Base-by-base conservation (phyloP, 164 flowering plant genomes). In the Magnolia officinalis region DNA sequence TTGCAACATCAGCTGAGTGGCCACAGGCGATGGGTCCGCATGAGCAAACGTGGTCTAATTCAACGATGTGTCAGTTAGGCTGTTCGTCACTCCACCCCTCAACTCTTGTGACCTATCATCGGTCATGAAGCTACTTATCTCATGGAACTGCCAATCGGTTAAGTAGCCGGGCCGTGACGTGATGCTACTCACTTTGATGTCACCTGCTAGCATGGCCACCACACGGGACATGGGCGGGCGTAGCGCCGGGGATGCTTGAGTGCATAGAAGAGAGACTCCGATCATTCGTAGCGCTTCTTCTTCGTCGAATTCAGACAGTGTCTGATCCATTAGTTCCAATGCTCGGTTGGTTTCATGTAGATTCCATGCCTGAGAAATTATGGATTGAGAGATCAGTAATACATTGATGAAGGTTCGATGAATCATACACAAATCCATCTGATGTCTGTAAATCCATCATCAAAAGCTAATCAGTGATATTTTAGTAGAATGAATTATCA, bases 141-240 rank as follows among this genome's bases (percentile, higher is more conserved):
- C 90, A 29, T 77, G 80, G 23, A 80, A 84, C 61, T 83, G 76
- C 84, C 81, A 80, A 45, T 84, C 89, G 14, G 85, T 81, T 52
- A 86, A 65, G 72, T 86, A 86, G 18, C 85, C 73, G 29, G 89
- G 89, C 77, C 72, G 83, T 29, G 87, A 71, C 21, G 81, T 75
- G 5, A 75, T 84, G 0, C 70, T 68, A 72, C 78, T 79, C 20
- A 87, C 86, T 82, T 88, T 85, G 10, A 77, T 50, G 61, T 88
- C 86, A 69, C 89, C 89, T 8, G 87, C n/a, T 37, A 88, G 79
- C 91, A 88, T 88, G 51, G 83, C 85, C 74, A 81, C 82, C 29
- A 80, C 86, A 51, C 86, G 81, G 2, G 84, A 81, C 86, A 84
- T 84, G 20, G 83, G 23, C 61, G 91, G 89, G 23, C 91, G 84